Percentiles rank a stretch among this genome's conserved stretches.
phyloP scores from a whole-genome alignment of 2,329 filamentous ascomycete species.

The Pyrenophora teres region DNA sequence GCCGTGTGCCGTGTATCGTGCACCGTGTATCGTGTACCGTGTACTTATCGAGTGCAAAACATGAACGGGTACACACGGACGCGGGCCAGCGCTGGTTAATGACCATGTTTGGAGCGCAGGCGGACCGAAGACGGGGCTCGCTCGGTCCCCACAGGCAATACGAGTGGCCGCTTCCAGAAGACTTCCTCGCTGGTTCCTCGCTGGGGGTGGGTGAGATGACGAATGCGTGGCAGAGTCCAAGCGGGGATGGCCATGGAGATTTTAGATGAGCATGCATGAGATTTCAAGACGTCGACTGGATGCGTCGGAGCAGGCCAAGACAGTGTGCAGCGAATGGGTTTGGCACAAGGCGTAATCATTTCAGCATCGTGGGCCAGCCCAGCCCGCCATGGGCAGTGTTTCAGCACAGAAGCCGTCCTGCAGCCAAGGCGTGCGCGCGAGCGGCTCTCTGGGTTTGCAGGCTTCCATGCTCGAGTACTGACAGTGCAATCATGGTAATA shows the following conservation, averaged over 20 bases:
- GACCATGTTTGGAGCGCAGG: constrained; percentile 15
- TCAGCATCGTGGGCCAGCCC: constrained; percentile 12
- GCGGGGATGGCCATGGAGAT: no score
- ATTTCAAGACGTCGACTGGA: no score
- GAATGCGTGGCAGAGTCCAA: no score
- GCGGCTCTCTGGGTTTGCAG: constrained; percentile 18
- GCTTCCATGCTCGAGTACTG: no score
- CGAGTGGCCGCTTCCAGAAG: constrained; percentile 23
- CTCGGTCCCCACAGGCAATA: constrained; percentile 8
- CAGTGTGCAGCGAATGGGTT: not conserved
- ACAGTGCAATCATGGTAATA: no score
- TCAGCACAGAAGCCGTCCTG: constrained; percentile 19
- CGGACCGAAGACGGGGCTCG: constrained; percentile 17
- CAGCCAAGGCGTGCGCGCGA: constrained; percentile 20
- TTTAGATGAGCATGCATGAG: no score
- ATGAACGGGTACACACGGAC: not conserved
- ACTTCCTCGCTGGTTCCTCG: constrained; percentile 16
- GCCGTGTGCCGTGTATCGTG: no score
- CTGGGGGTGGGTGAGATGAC: constrained; percentile 25
- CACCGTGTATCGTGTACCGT: no score
- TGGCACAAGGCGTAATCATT: constrained; percentile 7
- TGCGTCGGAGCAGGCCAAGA: not conserved
- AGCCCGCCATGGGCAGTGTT: constrained; percentile 13
- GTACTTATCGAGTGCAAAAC: not conserved
- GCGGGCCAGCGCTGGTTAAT: constrained; percentile 13